Percentiles rank a stretch among this genome's conserved stretches.
phyloP scores from a whole-genome alignment of 2,329 filamentous ascomycete genomes.

The Ophiostoma australiae region DNA sequence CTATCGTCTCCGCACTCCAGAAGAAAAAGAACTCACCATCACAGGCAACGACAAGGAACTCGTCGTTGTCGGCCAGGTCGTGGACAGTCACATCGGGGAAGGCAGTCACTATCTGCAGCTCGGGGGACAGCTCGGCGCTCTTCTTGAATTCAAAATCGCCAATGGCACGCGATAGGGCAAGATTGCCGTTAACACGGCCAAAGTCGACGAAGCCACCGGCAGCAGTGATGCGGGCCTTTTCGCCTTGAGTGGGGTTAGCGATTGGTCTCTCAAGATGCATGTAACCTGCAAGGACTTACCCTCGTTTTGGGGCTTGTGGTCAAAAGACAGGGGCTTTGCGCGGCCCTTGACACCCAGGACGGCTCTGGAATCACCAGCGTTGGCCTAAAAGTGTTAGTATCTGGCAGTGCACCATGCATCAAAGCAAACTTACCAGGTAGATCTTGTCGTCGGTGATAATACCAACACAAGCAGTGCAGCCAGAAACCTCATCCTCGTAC shows the following conservation, averaged over 20 bases:
- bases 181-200: constrained; percentile 95
- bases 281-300: constrained; percentile 47
- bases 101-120: constrained; percentile 96
- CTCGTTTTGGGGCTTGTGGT: constrained; percentile 99
- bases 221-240: constrained; percentile 92
- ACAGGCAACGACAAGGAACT: constrained; percentile 89
- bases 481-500: constrained; percentile 96
- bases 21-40: constrained; percentile 61
- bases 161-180: constrained; percentile 92
- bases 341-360: constrained; percentile 95
- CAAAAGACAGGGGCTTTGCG: constrained; percentile 96
- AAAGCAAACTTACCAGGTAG: constrained; percentile 66
- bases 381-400: constrained; percentile 61
- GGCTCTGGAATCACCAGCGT: constrained; percentile 91
- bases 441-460: constrained; percentile 88
- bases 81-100: constrained; percentile 92
- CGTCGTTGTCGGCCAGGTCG: constrained; percentile 85
- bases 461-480: constrained; percentile 90
- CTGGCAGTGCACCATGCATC: background rate
- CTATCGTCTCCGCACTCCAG: background rate
- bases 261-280: constrained; percentile 23
- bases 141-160: constrained; percentile 99
- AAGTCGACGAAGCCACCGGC: constrained; percentile 98
- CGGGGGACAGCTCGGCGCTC: constrained; percentile 91
- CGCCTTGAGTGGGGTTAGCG: constrained; percentile 51